Evolutionary conservation across 306 rosid genomes (phyloP).

Genomic region (Prunus mume): DNA sequence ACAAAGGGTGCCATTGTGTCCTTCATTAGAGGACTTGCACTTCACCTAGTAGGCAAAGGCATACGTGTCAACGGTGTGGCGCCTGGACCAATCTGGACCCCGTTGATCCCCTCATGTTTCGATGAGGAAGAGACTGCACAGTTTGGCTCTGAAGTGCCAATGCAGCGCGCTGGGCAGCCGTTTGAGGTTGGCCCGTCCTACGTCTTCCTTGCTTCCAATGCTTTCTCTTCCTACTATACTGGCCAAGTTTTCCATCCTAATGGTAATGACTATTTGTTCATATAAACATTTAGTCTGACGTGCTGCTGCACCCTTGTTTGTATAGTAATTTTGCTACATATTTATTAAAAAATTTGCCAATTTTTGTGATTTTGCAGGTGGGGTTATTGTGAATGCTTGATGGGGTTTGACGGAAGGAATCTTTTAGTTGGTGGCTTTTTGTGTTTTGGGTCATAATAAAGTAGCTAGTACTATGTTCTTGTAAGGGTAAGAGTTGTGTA

Average conservation of each 20-base stretch:
- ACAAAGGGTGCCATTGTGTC: constrained; percentile 77
- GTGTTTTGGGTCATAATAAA: not conserved
- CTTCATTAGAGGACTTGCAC: constrained; percentile 63
- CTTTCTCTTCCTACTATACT: constrained; percentile 53
- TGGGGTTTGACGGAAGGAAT: not conserved
- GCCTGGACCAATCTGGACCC: constrained; percentile 89
- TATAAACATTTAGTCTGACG: not conserved
- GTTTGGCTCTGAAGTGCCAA: constrained; percentile 50
- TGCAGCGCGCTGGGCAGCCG: constrained; percentile 83
- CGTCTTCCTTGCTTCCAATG: constrained; percentile 68
- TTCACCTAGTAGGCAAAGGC: constrained; percentile 48
- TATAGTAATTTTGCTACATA: not conserved
- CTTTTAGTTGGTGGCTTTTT: not conserved
- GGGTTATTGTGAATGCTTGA: constrained; percentile 61
- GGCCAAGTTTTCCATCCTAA: constrained; percentile 87
- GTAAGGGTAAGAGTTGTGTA: not conserved
- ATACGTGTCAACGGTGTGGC: constrained; percentile 81
- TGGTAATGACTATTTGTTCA: constrained; percentile 28
- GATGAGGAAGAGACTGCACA: constrained; percentile 28
- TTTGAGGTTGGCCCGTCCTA: constrained; percentile 68
- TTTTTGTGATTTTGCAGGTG: constrained; percentile 40
- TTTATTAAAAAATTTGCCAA: not conserved
- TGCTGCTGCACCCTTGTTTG: not conserved
- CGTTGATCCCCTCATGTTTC: constrained; percentile 48
- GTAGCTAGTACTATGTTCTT: not conserved